These are phyloP conservation scores for Colletotrichum australisinense DNA, from an alignment of 2,329 filamentous ascomycete species.

Conservation along the genomic window DNA sequence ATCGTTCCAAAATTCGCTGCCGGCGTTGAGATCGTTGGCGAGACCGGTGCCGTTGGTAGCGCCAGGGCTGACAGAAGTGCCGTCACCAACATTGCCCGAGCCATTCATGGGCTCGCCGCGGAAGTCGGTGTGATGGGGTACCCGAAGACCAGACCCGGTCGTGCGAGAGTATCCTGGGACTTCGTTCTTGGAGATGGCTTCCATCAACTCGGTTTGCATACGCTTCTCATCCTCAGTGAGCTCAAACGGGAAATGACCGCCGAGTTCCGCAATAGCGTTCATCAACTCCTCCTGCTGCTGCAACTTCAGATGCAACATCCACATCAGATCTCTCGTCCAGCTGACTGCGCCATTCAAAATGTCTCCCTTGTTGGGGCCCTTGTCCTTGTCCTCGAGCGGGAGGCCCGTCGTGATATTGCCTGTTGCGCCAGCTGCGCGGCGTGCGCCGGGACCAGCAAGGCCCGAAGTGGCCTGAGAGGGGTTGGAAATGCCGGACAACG, in stretches of 20 bases:
- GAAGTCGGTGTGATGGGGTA: conserved; percentile 93
- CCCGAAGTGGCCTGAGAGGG: conserved; percentile 87
- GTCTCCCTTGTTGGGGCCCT: conserved; percentile 98
- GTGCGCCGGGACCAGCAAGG: conserved; percentile 84
- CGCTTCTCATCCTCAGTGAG: conserved; percentile 92
- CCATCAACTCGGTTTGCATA: conserved; percentile 93
- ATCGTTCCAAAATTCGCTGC: conserved; percentile 73
- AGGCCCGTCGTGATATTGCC: conserved; percentile 93
- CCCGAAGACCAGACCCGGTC: conserved; percentile 85
- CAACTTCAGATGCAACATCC: conserved; percentile 90
- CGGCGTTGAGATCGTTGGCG: conserved; percentile 59
- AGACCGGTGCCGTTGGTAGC: conserved; percentile 51
- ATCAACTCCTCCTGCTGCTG: conserved; percentile 90
- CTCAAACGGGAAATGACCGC: conserved; percentile 82
- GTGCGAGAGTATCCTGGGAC: conserved; percentile 88
- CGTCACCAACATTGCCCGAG: conserved; percentile 50
- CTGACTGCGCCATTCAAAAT: conserved; percentile 97
- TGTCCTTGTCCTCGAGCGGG: conserved; percentile 96
- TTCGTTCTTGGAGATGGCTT: conserved; percentile 86
- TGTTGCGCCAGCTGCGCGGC: conserved; percentile 77
- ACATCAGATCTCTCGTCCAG: conserved; percentile 98
- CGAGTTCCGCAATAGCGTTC: conserved; percentile 78
- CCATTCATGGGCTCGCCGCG: conserved; percentile 80
- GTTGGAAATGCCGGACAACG: conserved; percentile 75
- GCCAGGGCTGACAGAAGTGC: conserved; percentile 65